Base-by-base conservation (phyloP, 2,329 filamentous ascomycete genomes). In the Nannizziopsis barbatae region DNA sequence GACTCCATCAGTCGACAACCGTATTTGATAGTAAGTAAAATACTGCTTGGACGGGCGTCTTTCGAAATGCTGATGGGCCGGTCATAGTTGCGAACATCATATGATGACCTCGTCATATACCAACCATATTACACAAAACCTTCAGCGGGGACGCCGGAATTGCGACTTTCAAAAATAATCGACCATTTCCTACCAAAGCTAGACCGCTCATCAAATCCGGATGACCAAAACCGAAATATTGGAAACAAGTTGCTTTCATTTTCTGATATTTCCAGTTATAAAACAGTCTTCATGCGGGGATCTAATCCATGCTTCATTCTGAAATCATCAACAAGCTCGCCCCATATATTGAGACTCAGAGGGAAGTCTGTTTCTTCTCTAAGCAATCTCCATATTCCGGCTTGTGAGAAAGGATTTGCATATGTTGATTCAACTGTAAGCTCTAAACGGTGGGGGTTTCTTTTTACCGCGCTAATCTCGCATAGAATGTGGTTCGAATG, bases 21-120 rank as follows among this genome's bases (percentile, higher is more conserved):
- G 5, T 86, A 94, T 62, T 71, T 98, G 15, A 81, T 96, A 56
- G 85, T 90, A 70, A 68, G 82, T 36, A 38, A 14, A n/a, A 12
- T 9, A n/a, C 8, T 15, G 5, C 14, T 20, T 33, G 11, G 3
- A 18, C 9, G 17, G 22, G 8, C n/a, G 27, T 38, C 30, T 7
- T 30, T 38, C 14, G 11, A 47, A 15, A 31, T 39, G 27, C 17
- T 32, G 22, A 43, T 22, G 7, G 2, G 31, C 2, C n/a, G 17
- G 9, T 20, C 41, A 33, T 54, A 88, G 84, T 71, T 89, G 22
- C 84, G 90, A 44, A 86, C 86, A 42, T 75, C 77, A 8, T 82
- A 79, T 51, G 84, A 95, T 54, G 89, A 96, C 60, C 70, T 96
- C 31, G 83, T 84, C 9, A 76, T 96, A 40, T 98, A 96, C 62